Percentiles rank a stretch among this genome's conserved stretches.
These are phyloP conservation scores for Fennellomyces sp. DNA, from an alignment of 371 early-diverging fungal genomes.

Conservation along the genomic window DNA sequence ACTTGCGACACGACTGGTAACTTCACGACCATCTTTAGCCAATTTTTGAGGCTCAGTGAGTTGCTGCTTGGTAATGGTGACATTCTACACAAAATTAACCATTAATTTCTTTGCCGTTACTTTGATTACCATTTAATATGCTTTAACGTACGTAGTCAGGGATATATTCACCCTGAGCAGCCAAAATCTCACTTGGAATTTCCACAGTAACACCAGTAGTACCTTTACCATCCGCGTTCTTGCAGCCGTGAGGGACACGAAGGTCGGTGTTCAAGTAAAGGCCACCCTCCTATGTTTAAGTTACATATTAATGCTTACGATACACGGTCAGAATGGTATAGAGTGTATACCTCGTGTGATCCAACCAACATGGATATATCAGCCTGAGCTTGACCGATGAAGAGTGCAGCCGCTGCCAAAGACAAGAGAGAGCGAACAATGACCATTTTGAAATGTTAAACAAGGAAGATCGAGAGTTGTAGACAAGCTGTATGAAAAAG, in stretches of 20 bases:
- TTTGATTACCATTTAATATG: background rate
- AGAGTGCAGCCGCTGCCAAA: background rate
- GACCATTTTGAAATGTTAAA: no score
- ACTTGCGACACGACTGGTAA: background rate
- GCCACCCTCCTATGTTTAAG: background rate
- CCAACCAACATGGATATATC: background rate
- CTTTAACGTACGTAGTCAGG: background rate
- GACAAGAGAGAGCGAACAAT: background rate
- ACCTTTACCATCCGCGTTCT: background rate
- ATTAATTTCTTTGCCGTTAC: background rate
- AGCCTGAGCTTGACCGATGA: background rate
- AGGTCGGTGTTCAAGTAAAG: background rate
- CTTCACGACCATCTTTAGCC: background rate
- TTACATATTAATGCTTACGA: background rate
- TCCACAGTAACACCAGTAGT: background rate
- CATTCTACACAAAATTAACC: background rate
- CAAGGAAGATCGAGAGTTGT: no score
- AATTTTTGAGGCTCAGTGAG: background rate
- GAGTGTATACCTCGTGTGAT: background rate
- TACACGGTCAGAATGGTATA: no score
- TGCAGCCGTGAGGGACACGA: constrained; percentile 8
- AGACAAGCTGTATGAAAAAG: no score
- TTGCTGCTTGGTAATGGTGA: constrained; percentile 1
- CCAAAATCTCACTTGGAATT: background rate
- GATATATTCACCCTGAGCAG: constrained; percentile 7